Evolutionary conservation across 2,329 filamentous ascomycete genomes (phyloP), one percentile per base, ranked within the genome.

Genomic region (Davidsoniella virescens): DNA sequence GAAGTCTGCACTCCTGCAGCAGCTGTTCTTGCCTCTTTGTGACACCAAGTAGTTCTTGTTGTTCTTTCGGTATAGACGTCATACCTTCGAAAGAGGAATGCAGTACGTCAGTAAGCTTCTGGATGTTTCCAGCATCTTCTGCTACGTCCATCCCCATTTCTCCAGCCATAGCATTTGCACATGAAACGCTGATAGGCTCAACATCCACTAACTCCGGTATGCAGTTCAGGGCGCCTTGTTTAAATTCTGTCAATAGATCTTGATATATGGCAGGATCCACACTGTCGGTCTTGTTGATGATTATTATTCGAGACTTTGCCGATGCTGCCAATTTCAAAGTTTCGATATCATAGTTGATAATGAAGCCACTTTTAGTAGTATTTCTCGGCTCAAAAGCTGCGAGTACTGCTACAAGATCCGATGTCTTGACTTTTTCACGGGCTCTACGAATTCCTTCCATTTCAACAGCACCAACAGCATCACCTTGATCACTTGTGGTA

Each of bases 371-470:
- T 3, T 20, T 18, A 10, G 33, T 7, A 9, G 44, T 36, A 23
- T 16, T 5, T 12, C 12, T 25, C 3, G 40, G 39, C 59, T 93
- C 84, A 39, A 94, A 65, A 4, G 86, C 85, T 6, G 86, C 75
- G 50, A 98, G 73, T 7, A 84, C 82, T 45, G 96, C 72, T 42
- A 96, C 76, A 5, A 96, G 71, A 65, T 98, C 87, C 9, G 90
- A 90, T 47, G 88, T 80, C 26, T 79, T 65, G 0, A 90, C 92
- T 58, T 84, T 82, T 53, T 80, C 76, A 62, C 82, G 86, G 6
- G 92, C 92, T 46, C 92, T 74, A 47, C 83, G 78, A 60, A 98
- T 96, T 1, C 92, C 92, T 63, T 98, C 92, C 61, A 81, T 70
- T 61, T 98, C 92, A 23, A 98, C 73, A 8, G 73, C 69, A 0